Base-by-base conservation (phyloP, 2,329 filamentous ascomycete species). In the Truncatella angustata region DNA sequence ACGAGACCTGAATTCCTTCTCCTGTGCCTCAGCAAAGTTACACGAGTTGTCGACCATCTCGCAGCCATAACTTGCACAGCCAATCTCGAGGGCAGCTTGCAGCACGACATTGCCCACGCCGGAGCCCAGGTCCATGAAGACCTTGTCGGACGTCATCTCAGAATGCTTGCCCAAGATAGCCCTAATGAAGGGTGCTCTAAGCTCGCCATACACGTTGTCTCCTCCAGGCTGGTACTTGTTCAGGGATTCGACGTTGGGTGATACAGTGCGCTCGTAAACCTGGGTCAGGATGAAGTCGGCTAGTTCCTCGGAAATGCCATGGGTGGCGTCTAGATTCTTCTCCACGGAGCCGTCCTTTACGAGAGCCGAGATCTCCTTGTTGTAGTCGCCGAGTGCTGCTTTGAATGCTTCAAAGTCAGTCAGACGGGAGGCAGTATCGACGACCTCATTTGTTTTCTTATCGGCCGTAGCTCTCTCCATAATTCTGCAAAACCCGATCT, bases 21-120 rank as follows among this genome's bases (percentile, higher is more conserved):
- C 81, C 70, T 97, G 94, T 23, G 85, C 79, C 23, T 88, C 84
- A 6, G 91, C 94, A 28, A 96, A 81, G 51, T 86, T 85, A 73
- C 88, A 92, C 2, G 92, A 90, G 55, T 94, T 95, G 52, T 87
- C 81, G 91, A 97, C 96, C 79, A 95, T 90, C 70, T 99, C 94
- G 63, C 93, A 96, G 24, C 94, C 94, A 87, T 91, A 97, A 69
- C 88, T 93, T 66, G 96, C 91, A 68, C 91, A 96, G 16, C 94
- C 94, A 49, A 93, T 85, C 69, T 99, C 90, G 18, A 99, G 80
- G 0, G 94, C 94, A 2, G 93, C 91, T 69, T 99, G 94, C 47
- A 99, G 76, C 23, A 94, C 91, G 3, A 97, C 93, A 66, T 97
- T 99, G 44, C 93, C 94, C 14, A 97, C 94, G 26, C 94, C 94